These are phyloP conservation scores for Raffaelea albimanens DNA, from an alignment of 2,329 filamentous ascomycete genomes.

Conservation along the genomic window DNA sequence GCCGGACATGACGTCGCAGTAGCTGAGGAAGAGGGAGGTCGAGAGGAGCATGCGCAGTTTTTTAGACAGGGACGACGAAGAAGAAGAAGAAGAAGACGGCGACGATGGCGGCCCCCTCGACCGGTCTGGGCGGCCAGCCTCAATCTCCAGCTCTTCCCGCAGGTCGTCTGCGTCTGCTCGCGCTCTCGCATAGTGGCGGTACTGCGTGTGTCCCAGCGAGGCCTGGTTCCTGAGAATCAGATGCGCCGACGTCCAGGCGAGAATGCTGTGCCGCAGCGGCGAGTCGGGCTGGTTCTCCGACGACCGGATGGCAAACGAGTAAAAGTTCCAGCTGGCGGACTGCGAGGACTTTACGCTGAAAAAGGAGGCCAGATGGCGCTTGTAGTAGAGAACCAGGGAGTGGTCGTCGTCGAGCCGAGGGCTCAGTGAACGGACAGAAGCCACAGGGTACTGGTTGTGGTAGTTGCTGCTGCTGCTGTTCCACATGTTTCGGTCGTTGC, in stretches of 20 bases:
- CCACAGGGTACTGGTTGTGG: not conserved
- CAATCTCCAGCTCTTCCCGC: not conserved
- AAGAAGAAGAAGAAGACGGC: too few species aligned
- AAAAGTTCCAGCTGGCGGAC: conserved; percentile 8
- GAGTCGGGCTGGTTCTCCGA: conserved; percentile 8
- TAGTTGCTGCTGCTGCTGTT: too few species aligned
- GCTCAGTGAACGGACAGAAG: not conserved
- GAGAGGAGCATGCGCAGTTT: conserved; percentile 5
- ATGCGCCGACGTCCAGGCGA: conserved; percentile 9
- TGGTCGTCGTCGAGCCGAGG: conserved; percentile 1
- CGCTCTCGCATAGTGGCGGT: conserved; percentile 8
- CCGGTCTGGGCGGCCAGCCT: not conserved
- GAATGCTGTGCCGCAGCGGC: conserved; percentile 8
- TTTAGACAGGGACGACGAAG: not conserved
- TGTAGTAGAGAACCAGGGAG: conserved; percentile 7
- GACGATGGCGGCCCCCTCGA: not conserved
- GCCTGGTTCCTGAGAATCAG: conserved; percentile 1
- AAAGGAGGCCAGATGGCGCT: conserved; percentile 6
- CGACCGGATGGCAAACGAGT: conserved; percentile 8
- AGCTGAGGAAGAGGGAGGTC: conserved; percentile 4
- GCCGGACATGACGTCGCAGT: conserved; percentile 8
- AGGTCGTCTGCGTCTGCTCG: not conserved
- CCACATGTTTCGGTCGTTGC: too few species aligned
- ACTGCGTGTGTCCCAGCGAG: conserved; percentile 2
- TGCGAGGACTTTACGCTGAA: conserved; percentile 5